Percentiles rank a stretch among this genome's conserved stretches.
These are phyloP conservation scores for Solanum aculeatissimum DNA, from an alignment of 305 asterid genomes.

Conservation along the genomic window DNA sequence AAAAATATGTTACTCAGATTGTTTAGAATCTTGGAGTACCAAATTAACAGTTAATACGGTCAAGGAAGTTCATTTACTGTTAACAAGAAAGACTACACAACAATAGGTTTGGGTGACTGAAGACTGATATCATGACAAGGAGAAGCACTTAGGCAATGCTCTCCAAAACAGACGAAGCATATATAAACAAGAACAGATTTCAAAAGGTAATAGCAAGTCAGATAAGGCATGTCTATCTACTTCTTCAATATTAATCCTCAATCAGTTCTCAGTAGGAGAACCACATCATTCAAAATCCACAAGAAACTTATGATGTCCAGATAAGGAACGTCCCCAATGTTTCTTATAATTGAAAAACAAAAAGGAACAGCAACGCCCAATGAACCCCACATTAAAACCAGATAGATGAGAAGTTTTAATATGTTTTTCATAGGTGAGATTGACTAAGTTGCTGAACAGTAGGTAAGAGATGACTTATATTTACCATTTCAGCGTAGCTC, in stretches of 20 bases:
- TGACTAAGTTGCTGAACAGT: background rate
- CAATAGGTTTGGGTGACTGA: background rate
- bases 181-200: background rate
- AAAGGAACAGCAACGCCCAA: background rate
- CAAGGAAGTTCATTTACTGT: background rate
- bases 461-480: background rate
- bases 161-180: background rate
- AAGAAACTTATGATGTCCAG: background rate
- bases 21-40: background rate
- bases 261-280: background rate
- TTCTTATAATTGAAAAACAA: background rate
- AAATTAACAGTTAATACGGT: background rate
- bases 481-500: constrained; percentile 66
- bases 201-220: background rate
- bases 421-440: background rate
- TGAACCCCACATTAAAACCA: background rate
- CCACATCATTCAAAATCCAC: background rate
- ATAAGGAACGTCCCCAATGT: background rate
- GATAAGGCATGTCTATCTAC: background rate
- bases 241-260: background rate
- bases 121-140: background rate
- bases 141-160: background rate
- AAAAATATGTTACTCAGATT: background rate
- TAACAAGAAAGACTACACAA: background rate
- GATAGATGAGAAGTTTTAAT: background rate